Evolutionary conservation across 352 stramenopile species (phyloP).

Genomic region (Pythium angustatum): DNA sequence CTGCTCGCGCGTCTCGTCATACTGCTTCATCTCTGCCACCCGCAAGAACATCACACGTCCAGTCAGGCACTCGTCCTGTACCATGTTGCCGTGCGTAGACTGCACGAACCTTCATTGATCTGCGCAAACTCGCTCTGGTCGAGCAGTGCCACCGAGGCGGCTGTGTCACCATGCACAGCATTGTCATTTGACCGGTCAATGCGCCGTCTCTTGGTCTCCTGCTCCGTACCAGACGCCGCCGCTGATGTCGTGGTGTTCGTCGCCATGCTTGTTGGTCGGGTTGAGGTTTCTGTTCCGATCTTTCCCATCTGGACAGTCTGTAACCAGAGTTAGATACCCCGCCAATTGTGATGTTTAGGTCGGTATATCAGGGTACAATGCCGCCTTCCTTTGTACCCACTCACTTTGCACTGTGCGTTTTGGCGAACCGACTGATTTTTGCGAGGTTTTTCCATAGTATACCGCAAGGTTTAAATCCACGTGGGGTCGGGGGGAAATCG

Average conservation of each 20-base stretch:
- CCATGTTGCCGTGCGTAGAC: too few relatives aligned
- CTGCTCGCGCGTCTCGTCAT: conserved; percentile 91
- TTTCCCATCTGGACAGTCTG: neutral
- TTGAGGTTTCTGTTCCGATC: neutral
- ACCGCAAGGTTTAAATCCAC: conserved; percentile 30
- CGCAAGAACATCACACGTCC: neutral
- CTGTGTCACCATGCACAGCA: neutral
- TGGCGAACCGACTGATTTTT: conserved; percentile 21
- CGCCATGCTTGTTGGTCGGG: neutral
- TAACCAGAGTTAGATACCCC: conserved; percentile 15
- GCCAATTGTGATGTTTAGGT: neutral
- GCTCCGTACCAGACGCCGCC: conserved; percentile 12
- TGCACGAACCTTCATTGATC: conserved; percentile 32
- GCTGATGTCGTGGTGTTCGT: conserved; percentile 3
- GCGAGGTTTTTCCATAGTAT: conserved; percentile 24
- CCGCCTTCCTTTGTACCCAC: neutral
- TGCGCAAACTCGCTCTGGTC: conserved; percentile 31
- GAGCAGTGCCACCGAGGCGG: conserved; percentile 16
- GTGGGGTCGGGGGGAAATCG: conserved; percentile 30
- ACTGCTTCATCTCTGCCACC: conserved; percentile 88
- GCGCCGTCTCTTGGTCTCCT: conserved; percentile 21
- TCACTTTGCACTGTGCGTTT: conserved; percentile 26
- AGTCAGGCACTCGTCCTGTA: too few relatives aligned
- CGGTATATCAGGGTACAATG: neutral
- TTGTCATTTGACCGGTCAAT: conserved; percentile 4